These are phyloP conservation scores for Trametes elegans DNA, from an alignment of 768 basidiomycete species.

Conservation along the genomic window DNA sequence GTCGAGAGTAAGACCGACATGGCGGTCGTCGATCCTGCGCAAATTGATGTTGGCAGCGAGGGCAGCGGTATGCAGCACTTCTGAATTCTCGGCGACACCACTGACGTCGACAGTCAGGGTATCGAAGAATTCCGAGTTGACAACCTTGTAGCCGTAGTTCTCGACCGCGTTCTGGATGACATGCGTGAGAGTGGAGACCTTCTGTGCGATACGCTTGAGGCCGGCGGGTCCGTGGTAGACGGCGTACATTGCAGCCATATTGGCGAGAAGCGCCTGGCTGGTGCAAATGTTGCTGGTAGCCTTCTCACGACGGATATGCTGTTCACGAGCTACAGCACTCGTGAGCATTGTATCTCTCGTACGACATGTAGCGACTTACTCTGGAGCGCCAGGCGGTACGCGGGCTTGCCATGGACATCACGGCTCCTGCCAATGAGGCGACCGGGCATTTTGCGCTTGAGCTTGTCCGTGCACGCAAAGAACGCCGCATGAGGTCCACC, in stretches of 20 bases:
- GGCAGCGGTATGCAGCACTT: slow-evolving; percentile 68
- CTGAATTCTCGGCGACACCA: slow-evolving; percentile 49
- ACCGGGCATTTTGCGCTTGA: slow-evolving; percentile 99
- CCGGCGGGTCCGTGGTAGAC: slow-evolving; percentile 94
- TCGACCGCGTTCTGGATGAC: slow-evolving; percentile 69
- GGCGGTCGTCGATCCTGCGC: slow-evolving; percentile 67
- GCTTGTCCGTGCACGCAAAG: slow-evolving; percentile 87
- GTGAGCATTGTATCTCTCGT: background rate
- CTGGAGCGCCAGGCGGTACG: slow-evolving; percentile 91
- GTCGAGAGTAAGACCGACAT: slow-evolving; percentile 88
- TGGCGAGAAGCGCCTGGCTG: slow-evolving; percentile 94
- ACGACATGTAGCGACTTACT: slow-evolving; percentile 49
- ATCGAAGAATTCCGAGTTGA: slow-evolving; percentile 86
- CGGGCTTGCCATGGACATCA: slow-evolving; percentile 79
- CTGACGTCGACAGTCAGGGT: slow-evolving; percentile 81
- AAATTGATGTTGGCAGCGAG: slow-evolving; percentile 74
- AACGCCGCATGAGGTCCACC: slow-evolving; percentile 98
- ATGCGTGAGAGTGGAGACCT: slow-evolving; percentile 87
- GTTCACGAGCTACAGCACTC: slow-evolving; percentile 74
- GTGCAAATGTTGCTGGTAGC: slow-evolving; percentile 99
- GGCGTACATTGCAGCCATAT: slow-evolving; percentile 99
- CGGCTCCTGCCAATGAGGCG: slow-evolving; percentile 89
- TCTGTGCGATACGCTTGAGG: slow-evolving; percentile 78
- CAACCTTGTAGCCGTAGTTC: slow-evolving; percentile 67
- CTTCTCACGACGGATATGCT: slow-evolving; percentile 96